These are phyloP conservation scores for Nakazawaea ernobii DNA, from an alignment of 805 yeast genomes.

Conservation along the genomic window DNA sequence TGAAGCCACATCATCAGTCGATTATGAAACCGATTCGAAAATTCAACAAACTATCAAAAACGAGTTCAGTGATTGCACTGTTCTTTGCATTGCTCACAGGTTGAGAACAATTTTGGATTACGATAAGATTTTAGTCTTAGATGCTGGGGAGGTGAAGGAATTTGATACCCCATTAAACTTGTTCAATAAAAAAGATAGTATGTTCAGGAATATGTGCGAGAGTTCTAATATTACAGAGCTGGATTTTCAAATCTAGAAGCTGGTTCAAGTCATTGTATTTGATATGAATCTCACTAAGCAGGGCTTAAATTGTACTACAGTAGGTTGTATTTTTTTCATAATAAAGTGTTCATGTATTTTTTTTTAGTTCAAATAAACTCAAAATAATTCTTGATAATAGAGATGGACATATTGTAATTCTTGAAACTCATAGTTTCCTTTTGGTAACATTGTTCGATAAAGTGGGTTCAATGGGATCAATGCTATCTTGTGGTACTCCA, in stretches of 20 bases:
- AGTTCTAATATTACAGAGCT: conserved; percentile 30
- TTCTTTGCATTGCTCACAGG: conserved; percentile 58
- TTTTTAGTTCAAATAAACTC: too few relatives aligned
- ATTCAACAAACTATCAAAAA: conserved; percentile 44
- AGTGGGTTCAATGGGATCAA: conserved; percentile 49
- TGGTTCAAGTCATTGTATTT: too few relatives aligned
- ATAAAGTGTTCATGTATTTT: too few relatives aligned
- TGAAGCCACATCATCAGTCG: conserved; percentile 63
- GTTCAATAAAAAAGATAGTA: conserved; percentile 39
- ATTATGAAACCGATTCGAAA: conserved; percentile 50
- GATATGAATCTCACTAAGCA: too few relatives aligned
- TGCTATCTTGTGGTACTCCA: conserved; percentile 45
- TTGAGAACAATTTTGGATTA: conserved; percentile 64
- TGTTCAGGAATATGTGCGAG: conserved; percentile 35
- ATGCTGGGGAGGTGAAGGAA: conserved; percentile 70
- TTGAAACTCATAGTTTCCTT: too few relatives aligned
- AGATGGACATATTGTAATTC: too few relatives aligned
- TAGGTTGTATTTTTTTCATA: too few relatives aligned
- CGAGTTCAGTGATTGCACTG: conserved; percentile 49
- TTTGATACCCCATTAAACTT: conserved; percentile 68
- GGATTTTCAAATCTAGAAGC: too few relatives aligned
- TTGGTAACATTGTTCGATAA: too few relatives aligned
- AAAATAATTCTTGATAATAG: too few relatives aligned
- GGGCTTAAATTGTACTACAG: too few relatives aligned
- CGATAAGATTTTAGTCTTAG: conserved; percentile 77